Base-by-base conservation (phyloP, 306 rosid genomes). In the Adenanthera pavonina region DNA sequence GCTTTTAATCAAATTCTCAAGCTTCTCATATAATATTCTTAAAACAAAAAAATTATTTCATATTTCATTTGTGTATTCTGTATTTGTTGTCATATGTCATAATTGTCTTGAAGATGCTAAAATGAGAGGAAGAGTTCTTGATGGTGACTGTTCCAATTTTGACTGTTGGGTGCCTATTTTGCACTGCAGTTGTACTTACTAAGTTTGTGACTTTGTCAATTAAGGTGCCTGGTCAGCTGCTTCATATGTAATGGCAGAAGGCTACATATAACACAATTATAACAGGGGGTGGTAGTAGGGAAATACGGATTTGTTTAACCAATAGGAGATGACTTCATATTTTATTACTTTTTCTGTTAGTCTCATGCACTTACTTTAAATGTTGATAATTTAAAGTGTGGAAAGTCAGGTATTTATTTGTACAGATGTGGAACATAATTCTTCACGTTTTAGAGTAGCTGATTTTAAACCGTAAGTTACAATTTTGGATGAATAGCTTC, bases 151-250 rank as follows among this genome's bases (percentile, higher is more conserved):
- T 68, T 41, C 53, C 9, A 68, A 41, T 44, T 69, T 69, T 69
- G 19, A 5, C 5, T 44, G 56, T 46, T 66, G 30, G 14, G 30
- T 44, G 56, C 25, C 36, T 69, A 46, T 69, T 69, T 10, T 43
- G 33, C 54, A 5, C 74, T 46, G 38, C 74, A 10, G 5, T 69
- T 25, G 56, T 69, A 2, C 40, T 20, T 5, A 34, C 54, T 5
- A 46, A 44, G 20, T 14, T 46, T 69, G 17, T 19, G 12, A 78
- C 38, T 52, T 0, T 73, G 46, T 76, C 52, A 47, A 68, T 60
- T 75, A 35, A 61, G 71, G 57, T 75, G 80, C 41, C 41, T 48
- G 77, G 47, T 59, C 56, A 71, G 77, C 74, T 69, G 16, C 75
- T 60, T 83, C 67, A 30, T 15, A 11, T 60, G 56, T 75, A 69